Evolutionary conservation across 2,329 filamentous ascomycete species (phyloP), one percentile per base, ranked within the genome.

Genomic region (Aspergillus quadricinctus): DNA sequence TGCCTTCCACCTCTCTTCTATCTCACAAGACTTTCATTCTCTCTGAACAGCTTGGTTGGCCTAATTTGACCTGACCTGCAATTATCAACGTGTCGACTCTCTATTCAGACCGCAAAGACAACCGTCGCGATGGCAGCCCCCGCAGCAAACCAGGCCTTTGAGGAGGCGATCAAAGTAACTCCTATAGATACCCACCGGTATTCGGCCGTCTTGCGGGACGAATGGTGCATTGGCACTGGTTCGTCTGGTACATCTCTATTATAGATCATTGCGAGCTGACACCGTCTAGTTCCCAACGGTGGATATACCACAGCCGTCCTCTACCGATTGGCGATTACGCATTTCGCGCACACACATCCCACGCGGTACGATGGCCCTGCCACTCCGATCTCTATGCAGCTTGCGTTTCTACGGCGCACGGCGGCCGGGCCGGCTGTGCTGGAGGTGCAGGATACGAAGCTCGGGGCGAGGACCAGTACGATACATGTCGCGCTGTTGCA

Each of bases 161-260:
- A 73, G 55, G 69, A 75, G 43, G 74, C 73, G 23, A 71, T 74
- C 49, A 58, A 65, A 27, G 63, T 77, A 41, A 71, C 66, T 1
- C 74, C 74, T 0, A 51, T 73, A 48, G 68, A 65, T 23, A 80
- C 81, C 6, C 83, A 87, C 67, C 81, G 78, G 17, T 89, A 89
- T 68, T 74, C 77, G 27, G 80, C 80, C 31, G 64, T 79, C 58
- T 79, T 89, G 35, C 72, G 75, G 41, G 74, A 80, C 40, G 81
- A 83, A 63, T 89, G 86, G 84, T 83, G 81, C 61, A 87, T 89
- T 62, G 86, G 86, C 55, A 81, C 78, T 61, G 85, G 85, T 84
- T 77, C 53, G 61, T 61, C 25, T 10, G n/a, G 14, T 49, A 29
- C 14, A 27, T 5, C 14, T 11, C 14, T 3, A 27, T 28, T 11